Percentiles rank a stretch among this genome's conserved stretches.
Evolutionary conservation across 2,329 filamentous ascomycete species (phyloP).

Genomic region (Aspergillus pseudoviridinutans): DNA sequence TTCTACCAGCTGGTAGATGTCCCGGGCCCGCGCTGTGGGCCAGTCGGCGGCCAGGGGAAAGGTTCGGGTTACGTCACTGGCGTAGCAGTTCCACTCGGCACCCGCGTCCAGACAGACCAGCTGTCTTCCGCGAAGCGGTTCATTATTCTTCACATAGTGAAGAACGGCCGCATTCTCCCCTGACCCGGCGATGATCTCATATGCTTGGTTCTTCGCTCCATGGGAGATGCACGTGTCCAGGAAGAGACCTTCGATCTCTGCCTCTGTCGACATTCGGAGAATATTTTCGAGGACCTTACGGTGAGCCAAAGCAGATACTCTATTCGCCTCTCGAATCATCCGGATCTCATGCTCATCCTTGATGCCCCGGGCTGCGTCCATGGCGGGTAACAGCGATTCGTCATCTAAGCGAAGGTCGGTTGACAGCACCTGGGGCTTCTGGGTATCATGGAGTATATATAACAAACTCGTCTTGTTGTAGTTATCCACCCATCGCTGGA

Average conservation of each 20-base stretch:
- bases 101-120: slow-evolving; percentile 84
- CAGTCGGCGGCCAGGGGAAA: slow-evolving; percentile 71
- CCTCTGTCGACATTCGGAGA: slow-evolving; percentile 66
- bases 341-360: slow-evolving; percentile 74
- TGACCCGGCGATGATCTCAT: slow-evolving; percentile 78
- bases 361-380: slow-evolving; percentile 64
- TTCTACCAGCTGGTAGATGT: slow-evolving; percentile 78
- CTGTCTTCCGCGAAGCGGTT: slow-evolving; percentile 65
- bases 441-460: slow-evolving; percentile 36
- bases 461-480: slow-evolving; percentile 25
- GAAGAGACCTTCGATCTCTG: slow-evolving; percentile 78
- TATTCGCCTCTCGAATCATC: slow-evolving; percentile 68
- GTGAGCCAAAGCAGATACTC: slow-evolving; percentile 65
- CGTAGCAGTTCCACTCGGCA: slow-evolving; percentile 69
- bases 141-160: slow-evolving; percentile 80
- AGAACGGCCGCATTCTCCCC: slow-evolving; percentile 78
- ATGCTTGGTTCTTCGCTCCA: slow-evolving; percentile 78
- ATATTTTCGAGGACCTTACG: slow-evolving; percentile 59
- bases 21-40: slow-evolving; percentile 60
- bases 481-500: slow-evolving; percentile 38
- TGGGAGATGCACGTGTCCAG: slow-evolving; percentile 69
- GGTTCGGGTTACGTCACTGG: slow-evolving; percentile 73
- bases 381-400: slow-evolving; percentile 45
- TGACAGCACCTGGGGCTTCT: slow-evolving; percentile 25
- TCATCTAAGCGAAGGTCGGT: slow-evolving; percentile 23